Evolutionary conservation across 345 rosid genomes (phyloP).

Genomic region (Litchi chinensis): DNA sequence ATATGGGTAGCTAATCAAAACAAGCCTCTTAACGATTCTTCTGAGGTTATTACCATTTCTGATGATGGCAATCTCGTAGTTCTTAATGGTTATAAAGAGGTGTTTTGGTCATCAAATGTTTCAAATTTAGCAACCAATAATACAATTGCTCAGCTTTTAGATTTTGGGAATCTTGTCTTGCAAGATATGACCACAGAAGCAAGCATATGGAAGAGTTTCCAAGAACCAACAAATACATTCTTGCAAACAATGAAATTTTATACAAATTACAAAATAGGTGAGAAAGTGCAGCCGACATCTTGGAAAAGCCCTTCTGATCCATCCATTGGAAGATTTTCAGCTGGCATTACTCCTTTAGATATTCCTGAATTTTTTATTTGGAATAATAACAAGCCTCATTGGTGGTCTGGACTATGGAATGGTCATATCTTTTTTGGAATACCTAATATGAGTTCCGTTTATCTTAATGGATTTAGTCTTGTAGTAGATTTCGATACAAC

Average conservation of each 20-base stretch:
- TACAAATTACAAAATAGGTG: slow-evolving; percentile 20
- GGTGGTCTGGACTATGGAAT: slow-evolving; percentile 70
- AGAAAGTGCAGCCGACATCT: slow-evolving; percentile 35
- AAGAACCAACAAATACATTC: slow-evolving; percentile 36
- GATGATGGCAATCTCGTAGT: slow-evolving; percentile 51
- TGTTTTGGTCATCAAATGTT: slow-evolving; percentile 60
- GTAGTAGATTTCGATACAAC: neutral
- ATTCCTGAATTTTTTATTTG: slow-evolving; percentile 35
- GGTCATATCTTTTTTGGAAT: slow-evolving; percentile 43
- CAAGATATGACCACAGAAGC: slow-evolving; percentile 24
- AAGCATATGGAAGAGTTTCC: slow-evolving; percentile 61
- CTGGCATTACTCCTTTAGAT: slow-evolving; percentile 26
- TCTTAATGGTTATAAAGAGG: slow-evolving; percentile 32
- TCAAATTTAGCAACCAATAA: slow-evolving; percentile 15
- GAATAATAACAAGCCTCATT: slow-evolving; percentile 3
- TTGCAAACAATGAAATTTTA: slow-evolving; percentile 33
- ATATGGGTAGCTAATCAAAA: slow-evolving; percentile 63
- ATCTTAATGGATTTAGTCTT: slow-evolving; percentile 31
- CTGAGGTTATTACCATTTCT: slow-evolving; percentile 41
- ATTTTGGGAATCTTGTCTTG: slow-evolving; percentile 56
- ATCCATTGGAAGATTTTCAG: slow-evolving; percentile 44
- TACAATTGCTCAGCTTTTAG: slow-evolving; percentile 42
- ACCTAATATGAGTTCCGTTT: slow-evolving; percentile 24
- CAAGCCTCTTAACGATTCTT: slow-evolving; percentile 45
- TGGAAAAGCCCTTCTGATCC: slow-evolving; percentile 62